Evolutionary conservation across 176 grass and related monocot genomes (phyloP), one percentile per base, ranked within the genome.

Genomic region (Cenchrus fungigraminus): DNA sequence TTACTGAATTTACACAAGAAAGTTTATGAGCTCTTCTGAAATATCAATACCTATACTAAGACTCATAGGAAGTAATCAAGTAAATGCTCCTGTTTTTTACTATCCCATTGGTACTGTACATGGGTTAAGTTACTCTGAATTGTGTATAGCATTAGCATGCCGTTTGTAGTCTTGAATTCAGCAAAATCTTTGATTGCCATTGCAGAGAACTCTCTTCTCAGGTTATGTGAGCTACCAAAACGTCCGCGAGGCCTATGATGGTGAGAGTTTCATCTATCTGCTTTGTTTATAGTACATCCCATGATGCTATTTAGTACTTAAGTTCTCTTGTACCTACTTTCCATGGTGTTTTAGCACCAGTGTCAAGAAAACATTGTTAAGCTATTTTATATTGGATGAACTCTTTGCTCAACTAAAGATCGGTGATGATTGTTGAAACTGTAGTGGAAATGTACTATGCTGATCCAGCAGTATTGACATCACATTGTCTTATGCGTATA

Each of bases 171-270:
- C 12, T 81, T 70, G n/a, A 58, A 71, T 71, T 71, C 14, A 71
- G 37, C 79, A 46, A 71, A 8, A 52, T 25, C 78, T 79, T 55
- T 84, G 19, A 84, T 92, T 88, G 61, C 50, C 25, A 68, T 82
- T 94, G 83, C 85, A 98, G 93, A 83, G 85, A 82, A 98, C 97
- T 66, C 91, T 98, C 59, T 98, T 98, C 91, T 98, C 97, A 69
- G 97, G 93, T 55, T 98, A 91, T 32, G 93, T 98, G 42, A 95
- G 91, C 85, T 98, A 98, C 76, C 88, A 98, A 77, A 95, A 89
- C 72, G 97, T 98, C 17, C 88, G 78, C 43, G 91, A 95, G 89
- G 93, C 97, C 77, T 98, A 98, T 78, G 87, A 94, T 87, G 90
- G 93, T 94, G 60, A 84, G 85, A 49, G 25, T 57, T 89, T 42